Percentiles rank a stretch among this genome's conserved stretches.
These are phyloP conservation scores for Amphirosellinia nigrospora DNA, from an alignment of 495 filamentous ascomycete species.

Conservation along the genomic window DNA sequence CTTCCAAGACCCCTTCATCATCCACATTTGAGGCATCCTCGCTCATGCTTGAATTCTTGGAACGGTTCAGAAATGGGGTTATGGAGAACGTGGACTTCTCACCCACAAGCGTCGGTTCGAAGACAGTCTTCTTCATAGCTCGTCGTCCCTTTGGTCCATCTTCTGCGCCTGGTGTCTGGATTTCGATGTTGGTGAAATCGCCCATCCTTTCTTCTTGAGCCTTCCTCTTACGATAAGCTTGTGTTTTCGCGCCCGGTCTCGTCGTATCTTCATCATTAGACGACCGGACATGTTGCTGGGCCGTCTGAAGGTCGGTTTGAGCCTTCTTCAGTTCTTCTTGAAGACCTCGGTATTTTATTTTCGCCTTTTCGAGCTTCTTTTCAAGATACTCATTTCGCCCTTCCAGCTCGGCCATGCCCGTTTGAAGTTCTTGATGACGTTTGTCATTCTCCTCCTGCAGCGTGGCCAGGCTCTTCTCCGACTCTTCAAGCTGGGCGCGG, in stretches of 20 bases:
- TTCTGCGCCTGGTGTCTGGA: constrained; percentile 44
- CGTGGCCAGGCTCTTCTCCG: constrained; percentile 46
- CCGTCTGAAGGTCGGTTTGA: constrained; percentile 52
- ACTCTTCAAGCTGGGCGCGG: constrained; percentile 37
- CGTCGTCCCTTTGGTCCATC: constrained; percentile 41
- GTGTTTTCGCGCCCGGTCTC: constrained; percentile 39
- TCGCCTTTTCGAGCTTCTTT: constrained; percentile 69
- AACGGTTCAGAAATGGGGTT: constrained; percentile 88
- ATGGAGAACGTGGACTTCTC: constrained; percentile 93
- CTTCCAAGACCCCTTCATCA: constrained; percentile 35
- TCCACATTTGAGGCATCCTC: constrained; percentile 32
- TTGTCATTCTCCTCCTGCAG: constrained; percentile 51
- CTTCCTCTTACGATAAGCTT: constrained; percentile 40
- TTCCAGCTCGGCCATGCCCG: constrained; percentile 56
- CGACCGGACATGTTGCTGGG: constrained; percentile 34
- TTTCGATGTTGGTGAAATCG: constrained; percentile 43
- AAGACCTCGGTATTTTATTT: constrained; percentile 66
- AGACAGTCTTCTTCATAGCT: constrained; percentile 57
- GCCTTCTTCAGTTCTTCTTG: constrained; percentile 73
- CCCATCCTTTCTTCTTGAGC: constrained; percentile 42
- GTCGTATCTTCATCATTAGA: constrained; percentile 43
- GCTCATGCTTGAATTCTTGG: constrained; percentile 54
- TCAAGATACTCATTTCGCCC: constrained; percentile 64
- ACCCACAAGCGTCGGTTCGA: constrained; percentile 64
- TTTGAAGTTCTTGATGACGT: constrained; percentile 42